Percentiles rank a stretch among this genome's conserved stretches.
Conservation (phyloP, 2,329 filamentous ascomycete species). For the Colletotrichum viniferum region DNA sequence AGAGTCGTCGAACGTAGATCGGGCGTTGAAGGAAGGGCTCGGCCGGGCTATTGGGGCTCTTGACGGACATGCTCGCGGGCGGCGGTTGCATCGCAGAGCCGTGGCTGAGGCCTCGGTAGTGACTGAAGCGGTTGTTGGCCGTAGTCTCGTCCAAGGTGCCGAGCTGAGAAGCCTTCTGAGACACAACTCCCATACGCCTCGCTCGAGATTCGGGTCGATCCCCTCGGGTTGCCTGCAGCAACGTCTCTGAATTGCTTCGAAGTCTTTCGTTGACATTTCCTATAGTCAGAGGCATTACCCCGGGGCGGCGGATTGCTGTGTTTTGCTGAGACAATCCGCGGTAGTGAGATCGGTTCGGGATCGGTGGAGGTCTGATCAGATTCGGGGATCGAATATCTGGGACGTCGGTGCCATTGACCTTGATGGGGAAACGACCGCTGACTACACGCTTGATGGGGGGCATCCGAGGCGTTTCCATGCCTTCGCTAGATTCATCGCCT, state of each 20-base stretch:
- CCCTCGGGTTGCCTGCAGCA: constrained; percentile 51
- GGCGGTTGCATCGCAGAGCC: constrained; percentile 70
- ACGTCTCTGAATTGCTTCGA: constrained; percentile 68
- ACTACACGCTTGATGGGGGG: constrained; percentile 63
- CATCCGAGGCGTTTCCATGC: constrained; percentile 78
- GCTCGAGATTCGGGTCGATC: constrained; percentile 60
- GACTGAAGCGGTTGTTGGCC: constrained; percentile 68
- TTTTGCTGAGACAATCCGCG: constrained; percentile 75
- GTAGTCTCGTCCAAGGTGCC: constrained; percentile 67
- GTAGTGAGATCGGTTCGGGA: constrained; percentile 82
- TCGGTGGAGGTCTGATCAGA: constrained; percentile 71
- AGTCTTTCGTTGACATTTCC: constrained; percentile 72
- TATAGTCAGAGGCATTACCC: constrained; percentile 73
- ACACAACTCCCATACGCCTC: constrained; percentile 68
- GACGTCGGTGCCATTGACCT: constrained; percentile 75
- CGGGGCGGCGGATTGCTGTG: constrained; percentile 67
- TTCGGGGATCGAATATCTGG: constrained; percentile 72
- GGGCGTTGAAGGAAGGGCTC: constrained; percentile 62
- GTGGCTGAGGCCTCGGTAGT: constrained; percentile 70
- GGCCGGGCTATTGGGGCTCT: constrained; percentile 64
- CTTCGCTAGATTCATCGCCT: constrained; percentile 71
- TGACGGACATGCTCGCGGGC: constrained; percentile 39
- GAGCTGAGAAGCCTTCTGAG: constrained; percentile 63
- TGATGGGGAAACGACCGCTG: constrained; percentile 71
- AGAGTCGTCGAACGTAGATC: constrained; percentile 67